Conservation (phyloP, 345 rosid genomes). For the Carallia brachiata region DNA sequence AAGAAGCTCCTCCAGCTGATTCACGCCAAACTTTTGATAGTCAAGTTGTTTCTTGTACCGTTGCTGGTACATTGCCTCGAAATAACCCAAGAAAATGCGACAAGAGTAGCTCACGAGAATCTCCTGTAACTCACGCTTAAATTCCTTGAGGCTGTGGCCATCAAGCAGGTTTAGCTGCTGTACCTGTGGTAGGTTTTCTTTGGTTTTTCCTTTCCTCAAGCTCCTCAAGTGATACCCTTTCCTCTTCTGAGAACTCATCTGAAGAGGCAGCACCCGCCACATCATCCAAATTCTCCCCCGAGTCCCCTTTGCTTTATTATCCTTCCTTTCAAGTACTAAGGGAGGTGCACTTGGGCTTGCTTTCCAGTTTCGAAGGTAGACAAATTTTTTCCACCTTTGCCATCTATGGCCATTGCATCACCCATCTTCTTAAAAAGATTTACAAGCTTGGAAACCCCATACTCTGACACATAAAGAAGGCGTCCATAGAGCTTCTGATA, state of each 20-base stretch:
- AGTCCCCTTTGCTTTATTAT: slow-evolving; percentile 51
- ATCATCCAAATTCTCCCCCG: slow-evolving; percentile 30
- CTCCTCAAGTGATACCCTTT: slow-evolving; percentile 44
- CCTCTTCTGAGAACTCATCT: slow-evolving; percentile 72
- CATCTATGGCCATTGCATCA: slow-evolving; percentile 61
- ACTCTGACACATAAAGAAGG: slow-evolving; percentile 75
- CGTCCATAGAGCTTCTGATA: slow-evolving; percentile 76
- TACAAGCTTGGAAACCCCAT: slow-evolving; percentile 70
- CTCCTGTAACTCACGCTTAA: slow-evolving; percentile 80
- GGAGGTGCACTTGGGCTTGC: slow-evolving; percentile 49
- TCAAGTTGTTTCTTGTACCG: slow-evolving; percentile 73
- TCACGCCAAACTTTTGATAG: slow-evolving; percentile 52
- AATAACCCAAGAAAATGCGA: slow-evolving; percentile 61
- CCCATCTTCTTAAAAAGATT: slow-evolving; percentile 85
- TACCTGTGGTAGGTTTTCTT: slow-evolving; percentile 21
- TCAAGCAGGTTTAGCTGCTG: slow-evolving; percentile 27
- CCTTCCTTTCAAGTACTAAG: slow-evolving; percentile 46
- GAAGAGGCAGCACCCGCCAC: slow-evolving; percentile 45
- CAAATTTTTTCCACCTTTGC: slow-evolving; percentile 71
- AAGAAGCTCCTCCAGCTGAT: slow-evolving; percentile 72
- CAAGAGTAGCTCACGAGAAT: slow-evolving; percentile 85
- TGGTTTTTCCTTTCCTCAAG: slow-evolving; percentile 32
- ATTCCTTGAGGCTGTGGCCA: slow-evolving; percentile 47
- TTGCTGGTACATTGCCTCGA: slow-evolving; percentile 77
- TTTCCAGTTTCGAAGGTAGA: slow-evolving; percentile 65